phyloP scores from a whole-genome alignment of 2,329 filamentous ascomycete species.

The Fusarium fujikuroi region DNA sequence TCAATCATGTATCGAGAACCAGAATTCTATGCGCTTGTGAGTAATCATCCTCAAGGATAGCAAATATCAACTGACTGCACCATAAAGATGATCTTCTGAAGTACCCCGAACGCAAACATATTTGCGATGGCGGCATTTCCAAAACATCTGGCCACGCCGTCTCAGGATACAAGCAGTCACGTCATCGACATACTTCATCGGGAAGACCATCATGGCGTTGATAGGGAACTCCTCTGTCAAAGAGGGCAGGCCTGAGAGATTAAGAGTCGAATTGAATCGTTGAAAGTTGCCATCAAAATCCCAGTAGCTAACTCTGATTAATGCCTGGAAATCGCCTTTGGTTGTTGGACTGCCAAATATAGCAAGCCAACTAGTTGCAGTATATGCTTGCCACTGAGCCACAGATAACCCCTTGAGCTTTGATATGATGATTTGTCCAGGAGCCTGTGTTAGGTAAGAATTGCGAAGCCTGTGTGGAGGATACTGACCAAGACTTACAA shows the following conservation, averaged over 20 bases:
- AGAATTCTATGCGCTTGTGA: neutral
- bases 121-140: neutral
- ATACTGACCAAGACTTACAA: accelerated
- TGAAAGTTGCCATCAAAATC: neutral
- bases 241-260: accelerated
- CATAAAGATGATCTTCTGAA: neutral
- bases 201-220: neutral
- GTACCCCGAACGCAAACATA: neutral
- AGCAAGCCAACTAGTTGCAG: neutral
- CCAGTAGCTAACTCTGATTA: accelerated
- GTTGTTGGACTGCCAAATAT: accelerated
- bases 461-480: accelerated
- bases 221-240: neutral
- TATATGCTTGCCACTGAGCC: neutral
- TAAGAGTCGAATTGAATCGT: accelerated
- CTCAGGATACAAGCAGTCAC: accelerated
- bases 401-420: accelerated
- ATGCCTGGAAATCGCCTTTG: neutral
- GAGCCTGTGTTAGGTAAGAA: neutral
- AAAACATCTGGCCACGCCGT: neutral
- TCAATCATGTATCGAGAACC: neutral
- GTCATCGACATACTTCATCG: accelerated
- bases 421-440: neutral
- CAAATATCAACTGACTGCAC: neutral
- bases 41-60: accelerated